These are phyloP conservation scores for Pseudogymnoascus sp. DNA, from an alignment of 2,329 filamentous ascomycete genomes.

Conservation along the genomic window DNA sequence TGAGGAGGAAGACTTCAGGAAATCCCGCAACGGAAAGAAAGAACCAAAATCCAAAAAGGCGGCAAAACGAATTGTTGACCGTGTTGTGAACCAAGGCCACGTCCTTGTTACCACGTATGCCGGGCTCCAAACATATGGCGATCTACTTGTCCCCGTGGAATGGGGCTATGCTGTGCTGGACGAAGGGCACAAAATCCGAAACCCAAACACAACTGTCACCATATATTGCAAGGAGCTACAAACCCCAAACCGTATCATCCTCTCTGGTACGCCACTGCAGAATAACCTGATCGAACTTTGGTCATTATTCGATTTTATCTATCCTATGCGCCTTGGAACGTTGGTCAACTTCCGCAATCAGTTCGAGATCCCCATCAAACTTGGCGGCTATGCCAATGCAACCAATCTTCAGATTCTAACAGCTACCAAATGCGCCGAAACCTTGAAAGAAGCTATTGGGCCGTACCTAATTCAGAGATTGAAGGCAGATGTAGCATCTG, in stretches of 20 bases:
- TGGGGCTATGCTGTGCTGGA: conserved; percentile 95
- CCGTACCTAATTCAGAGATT: conserved; percentile 87
- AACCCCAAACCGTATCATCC: conserved; percentile 82
- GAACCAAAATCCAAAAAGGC: conserved; percentile 55
- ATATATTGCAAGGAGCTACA: conserved; percentile 91
- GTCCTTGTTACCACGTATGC: conserved; percentile 94
- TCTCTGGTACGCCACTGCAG: conserved; percentile 96
- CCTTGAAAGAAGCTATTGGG: conserved; percentile 85
- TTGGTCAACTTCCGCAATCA: conserved; percentile 83
- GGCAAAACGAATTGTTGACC: conserved; percentile 73
- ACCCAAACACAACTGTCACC: conserved; percentile 90
- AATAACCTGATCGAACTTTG: conserved; percentile 93
- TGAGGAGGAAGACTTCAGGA: conserved; percentile 46
- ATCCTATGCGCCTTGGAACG: conserved; percentile 89
- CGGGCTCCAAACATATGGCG: conserved; percentile 85
- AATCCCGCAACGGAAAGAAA: conserved; percentile 30
- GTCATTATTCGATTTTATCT: conserved; percentile 97
- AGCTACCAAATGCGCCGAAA: conserved; percentile 87
- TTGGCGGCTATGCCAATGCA: conserved; percentile 91
- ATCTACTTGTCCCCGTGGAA: conserved; percentile 70
- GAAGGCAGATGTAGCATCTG: conserved; percentile 88
- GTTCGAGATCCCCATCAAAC: conserved; percentile 88
- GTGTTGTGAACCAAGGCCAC: conserved; percentile 77
- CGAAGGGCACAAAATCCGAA: conserved; percentile 96
- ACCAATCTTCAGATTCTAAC: conserved; percentile 92